Evolutionary conservation across 1,284 basidiomycete genomes (phyloP).

Genomic region (Leccinum cinnamomeum): DNA sequence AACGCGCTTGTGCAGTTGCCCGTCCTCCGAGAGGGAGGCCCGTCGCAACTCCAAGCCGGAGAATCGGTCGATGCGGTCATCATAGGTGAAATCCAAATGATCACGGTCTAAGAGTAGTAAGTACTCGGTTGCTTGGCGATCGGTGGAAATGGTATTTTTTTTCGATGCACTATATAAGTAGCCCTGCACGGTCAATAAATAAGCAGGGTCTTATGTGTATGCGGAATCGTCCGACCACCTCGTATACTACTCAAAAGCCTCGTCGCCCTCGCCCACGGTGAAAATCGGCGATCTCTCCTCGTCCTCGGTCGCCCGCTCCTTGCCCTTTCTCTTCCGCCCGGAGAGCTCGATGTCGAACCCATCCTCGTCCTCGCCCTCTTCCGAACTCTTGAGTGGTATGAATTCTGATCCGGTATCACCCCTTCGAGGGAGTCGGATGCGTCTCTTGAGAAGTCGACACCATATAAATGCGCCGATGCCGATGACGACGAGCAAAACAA

Average conservation of each 20-base stretch:
- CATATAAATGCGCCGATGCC: constrained; percentile 75
- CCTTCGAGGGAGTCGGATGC: constrained; percentile 41
- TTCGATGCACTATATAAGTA: not conserved
- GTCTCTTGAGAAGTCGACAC: constrained; percentile 56
- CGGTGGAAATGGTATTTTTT: not conserved
- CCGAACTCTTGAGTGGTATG: constrained; percentile 47
- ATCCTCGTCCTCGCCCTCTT: constrained; percentile 39
- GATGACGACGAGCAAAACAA: constrained; percentile 73
- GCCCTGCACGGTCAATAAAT: not conserved
- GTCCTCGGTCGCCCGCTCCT: constrained; percentile 38
- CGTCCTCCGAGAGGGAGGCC: constrained; percentile 41
- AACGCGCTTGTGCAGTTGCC: constrained; percentile 79
- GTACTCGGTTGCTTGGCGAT: not conserved
- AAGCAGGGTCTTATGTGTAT: not conserved
- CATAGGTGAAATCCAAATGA: constrained; percentile 63
- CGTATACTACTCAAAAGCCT: constrained; percentile 7
- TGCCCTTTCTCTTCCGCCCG: constrained; percentile 40
- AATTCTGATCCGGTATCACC: constrained; percentile 45
- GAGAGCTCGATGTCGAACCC: constrained; percentile 34
- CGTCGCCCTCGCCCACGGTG: constrained; percentile 50
- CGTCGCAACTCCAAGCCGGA: constrained; percentile 48
- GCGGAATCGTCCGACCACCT: not conserved
- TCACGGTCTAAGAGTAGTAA: not conserved
- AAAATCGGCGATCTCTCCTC: constrained; percentile 39
- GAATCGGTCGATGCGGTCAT: constrained; percentile 58